Base-by-base conservation (phyloP, 257 asterid genomes). In the Verbena officinalis region DNA sequence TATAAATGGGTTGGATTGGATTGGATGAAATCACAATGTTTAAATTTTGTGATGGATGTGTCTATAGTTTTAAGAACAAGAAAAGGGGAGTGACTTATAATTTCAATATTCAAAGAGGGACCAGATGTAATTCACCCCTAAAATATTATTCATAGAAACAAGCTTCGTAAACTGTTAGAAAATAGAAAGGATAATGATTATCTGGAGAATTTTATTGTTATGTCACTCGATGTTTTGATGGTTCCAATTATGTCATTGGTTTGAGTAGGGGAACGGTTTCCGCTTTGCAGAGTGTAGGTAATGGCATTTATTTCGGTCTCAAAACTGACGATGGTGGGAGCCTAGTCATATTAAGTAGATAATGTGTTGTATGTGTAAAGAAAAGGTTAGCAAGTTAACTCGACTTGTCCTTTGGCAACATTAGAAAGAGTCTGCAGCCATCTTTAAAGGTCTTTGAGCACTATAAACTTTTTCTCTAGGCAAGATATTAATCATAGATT, bases 291-390 rank as follows among this genome's bases (percentile, higher is more conserved):
- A 49, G 6, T 62, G 19, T 45, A 22, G 36, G 5, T 9, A 33
- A 20, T 11, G 5, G 45, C 48, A 46, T 46, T 20, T 6, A 33
- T 31, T 13, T 27, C 33, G 4, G 40, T 4, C 3, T 16, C 16
- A 15, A 3, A 17, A 46, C 58, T 36, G 11, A 31, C 38, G 33
- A 7, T 55, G 16, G 40, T 16, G 40, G 20, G 12, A 63, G 49
- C 36, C 27, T 62, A 33, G 55, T 36, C 7, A 17, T 20, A 7
- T 14, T n/a, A 49, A 48, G 59, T 52, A 13, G 69, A 38, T 59
- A 3, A 19, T 58, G n/a, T 34, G 46, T 49, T 19, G 30, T 30
- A 20, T 50, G 27, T 17, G 54, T 8, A 17, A 2, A 17, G 21
- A 19, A 48, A 9, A 48, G 30, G 3, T 17, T 48, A 17, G 13